Evolutionary conservation across 2,329 filamentous ascomycete genomes (phyloP), one percentile per base, ranked within the genome.

Genomic region (Sporothrix inflata): DNA sequence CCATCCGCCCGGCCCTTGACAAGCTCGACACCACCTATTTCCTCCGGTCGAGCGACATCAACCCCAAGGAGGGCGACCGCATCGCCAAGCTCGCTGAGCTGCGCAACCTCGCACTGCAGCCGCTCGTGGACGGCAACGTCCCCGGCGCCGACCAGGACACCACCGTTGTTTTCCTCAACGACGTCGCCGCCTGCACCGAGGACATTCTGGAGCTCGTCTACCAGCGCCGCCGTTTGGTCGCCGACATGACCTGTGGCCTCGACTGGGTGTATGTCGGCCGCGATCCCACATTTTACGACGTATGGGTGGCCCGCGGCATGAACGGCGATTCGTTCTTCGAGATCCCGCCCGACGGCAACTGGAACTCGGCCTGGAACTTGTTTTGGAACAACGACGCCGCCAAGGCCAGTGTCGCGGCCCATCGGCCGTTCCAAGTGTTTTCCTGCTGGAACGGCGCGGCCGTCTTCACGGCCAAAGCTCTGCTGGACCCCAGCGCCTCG

Each of bases 11-110:
- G 0, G 78, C 80, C 3, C 76, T 90, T 0, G 76, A 83, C 14
- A 75, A 75, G 0, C 61, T 84, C 0, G 82, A 82, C 3, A 74
- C 81, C 1, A 72, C 74, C 0, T 89, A 86, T 75, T 79, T 82
- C 73, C 81, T 86, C 69, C 77, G 77, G 4, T 77, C 79, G 2
- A 86, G 82, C 73, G 76, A 80, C 3, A 77, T 87, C 45, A 78
- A 88, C 75, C 75, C 75, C 5, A 63, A 73, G 72, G 30, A 70
- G 21, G 74, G 73, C 11, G 71, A 93, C 79, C 87, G 92, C n/a
- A 90, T 94, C 57, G 87, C 90, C 40, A 94, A 91, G 79, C 83
- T 94, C 24, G 90, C 92, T 14, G 88, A 91, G 78, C 89, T 93
- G 67, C 87, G 92, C 67, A 94, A 94, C 79, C 86, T 88, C 61